Base-by-base conservation (phyloP, 2,329 filamentous ascomycete species). In the Hypoxylon sp. region DNA sequence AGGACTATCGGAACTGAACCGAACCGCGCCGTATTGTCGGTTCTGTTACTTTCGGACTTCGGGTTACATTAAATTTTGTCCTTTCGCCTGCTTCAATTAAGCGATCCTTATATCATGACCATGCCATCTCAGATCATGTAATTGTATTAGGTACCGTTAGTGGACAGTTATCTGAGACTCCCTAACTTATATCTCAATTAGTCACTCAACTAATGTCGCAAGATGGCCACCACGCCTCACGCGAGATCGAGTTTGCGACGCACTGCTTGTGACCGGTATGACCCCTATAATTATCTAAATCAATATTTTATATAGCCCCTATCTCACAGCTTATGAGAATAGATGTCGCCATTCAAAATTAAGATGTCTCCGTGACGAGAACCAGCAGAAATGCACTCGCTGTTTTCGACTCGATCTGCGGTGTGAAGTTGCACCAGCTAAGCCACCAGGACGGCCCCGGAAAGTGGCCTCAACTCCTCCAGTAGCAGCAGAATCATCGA, bases 241-340 rank as follows among this genome's bases (percentile, higher is more conserved):
- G 25, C 62, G 10, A 62, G 65, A 48, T 70, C 69, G 3, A 70
- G 69, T 43, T 43, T 72, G 19, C 59, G 60, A 48, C 69, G 69
- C n/a, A 72, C 69, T 9, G 69, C 69, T 17, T 72, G 69, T 63
- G 65, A 72, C 34, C 45, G 68, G 68, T 70, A 70, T 56, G 30
- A 36, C 19, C 30, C 21, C 57, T 53, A 45, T 36, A n/a, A 14
- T 7, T 36, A 10, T 51, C 5, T 28, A 13, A 41, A 10, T 30
- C 36, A 23, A 14, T 21, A 21, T 30, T 3, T 45, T 41, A 32
- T 38, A 19, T 19, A 61, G 2, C 46, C 11, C 36, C 11, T 65
- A 28, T 41, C 60, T 68, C 41, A 60, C 38, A 51, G 25, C 14
- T 25, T 14, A 46, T 56, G 19, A 48, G 6, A 13, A 17, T 53